phyloP scores from a whole-genome alignment of 768 basidiomycete genomes.

The Rubroboletus pulcherrimus region DNA sequence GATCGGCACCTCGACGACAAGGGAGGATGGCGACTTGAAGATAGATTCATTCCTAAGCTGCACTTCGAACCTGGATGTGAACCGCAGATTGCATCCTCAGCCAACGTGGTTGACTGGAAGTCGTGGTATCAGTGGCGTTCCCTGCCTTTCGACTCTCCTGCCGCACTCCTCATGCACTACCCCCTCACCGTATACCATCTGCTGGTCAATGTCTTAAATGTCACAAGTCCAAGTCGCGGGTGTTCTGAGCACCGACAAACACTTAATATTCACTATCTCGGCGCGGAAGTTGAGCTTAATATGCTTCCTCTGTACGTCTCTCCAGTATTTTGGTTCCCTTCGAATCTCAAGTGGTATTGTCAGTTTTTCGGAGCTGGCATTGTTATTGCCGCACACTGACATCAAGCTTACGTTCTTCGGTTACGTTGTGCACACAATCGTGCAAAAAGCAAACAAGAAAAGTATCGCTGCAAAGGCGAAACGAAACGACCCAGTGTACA shows the following conservation, averaged over 20 bases:
- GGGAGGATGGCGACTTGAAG: slow-evolving; percentile 37
- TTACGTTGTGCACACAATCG: slow-evolving; percentile 27
- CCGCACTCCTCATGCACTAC: slow-evolving; percentile 42
- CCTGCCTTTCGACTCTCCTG: slow-evolving; percentile 40
- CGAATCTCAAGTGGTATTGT: neutral
- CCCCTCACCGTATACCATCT: slow-evolving; percentile 41
- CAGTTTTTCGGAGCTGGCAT: slow-evolving; percentile 45
- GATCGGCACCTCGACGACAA: slow-evolving; percentile 30
- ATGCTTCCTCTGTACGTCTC: slow-evolving; percentile 38
- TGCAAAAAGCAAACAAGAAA: slow-evolving; percentile 31
- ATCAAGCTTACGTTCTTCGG: slow-evolving; percentile 43
- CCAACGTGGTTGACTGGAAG: slow-evolving; percentile 37
- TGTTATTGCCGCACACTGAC: slow-evolving; percentile 43
- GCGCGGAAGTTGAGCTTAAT: slow-evolving; percentile 38
- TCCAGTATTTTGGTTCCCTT: neutral
- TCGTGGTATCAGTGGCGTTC: slow-evolving; percentile 46
- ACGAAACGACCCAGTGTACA: slow-evolving; percentile 28
- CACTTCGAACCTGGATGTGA: slow-evolving; percentile 29
- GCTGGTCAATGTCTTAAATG: slow-evolving; percentile 32
- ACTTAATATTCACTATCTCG: slow-evolving; percentile 36
- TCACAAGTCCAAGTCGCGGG: slow-evolving; percentile 24
- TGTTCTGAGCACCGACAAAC: slow-evolving; percentile 22
- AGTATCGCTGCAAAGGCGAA: slow-evolving; percentile 31
- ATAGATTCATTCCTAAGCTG: slow-evolving; percentile 33
- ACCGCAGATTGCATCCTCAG: slow-evolving; percentile 24